These are phyloP conservation scores for Hyaloperonospora brassicae DNA, from an alignment of 352 stramenopile genomes.

Conservation along the genomic window DNA sequence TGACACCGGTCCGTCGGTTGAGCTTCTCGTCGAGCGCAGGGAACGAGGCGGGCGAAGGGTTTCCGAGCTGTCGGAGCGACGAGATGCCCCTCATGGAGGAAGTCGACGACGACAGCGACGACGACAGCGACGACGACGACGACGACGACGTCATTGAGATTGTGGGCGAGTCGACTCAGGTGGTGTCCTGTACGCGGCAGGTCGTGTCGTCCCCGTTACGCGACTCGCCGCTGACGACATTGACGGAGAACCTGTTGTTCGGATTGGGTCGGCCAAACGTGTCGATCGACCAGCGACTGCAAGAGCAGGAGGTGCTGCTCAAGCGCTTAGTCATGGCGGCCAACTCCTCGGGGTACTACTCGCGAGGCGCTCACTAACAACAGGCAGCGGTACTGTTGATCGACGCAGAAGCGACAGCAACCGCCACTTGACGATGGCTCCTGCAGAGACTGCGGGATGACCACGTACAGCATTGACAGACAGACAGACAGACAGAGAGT, in stretches of 20 bases:
- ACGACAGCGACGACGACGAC: constrained; percentile 10
- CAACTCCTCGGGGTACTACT: constrained; percentile 28
- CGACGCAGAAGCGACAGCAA: too few species aligned
- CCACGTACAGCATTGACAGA: too few species aligned
- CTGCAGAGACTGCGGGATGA: too few species aligned
- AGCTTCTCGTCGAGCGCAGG: constrained; percentile 11
- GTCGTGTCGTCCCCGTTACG: constrained; percentile 27
- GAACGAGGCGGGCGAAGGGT: constrained; percentile 5
- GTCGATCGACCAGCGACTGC: constrained; percentile 30
- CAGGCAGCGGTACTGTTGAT: too few species aligned
- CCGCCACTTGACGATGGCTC: too few species aligned
- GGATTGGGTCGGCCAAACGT: constrained; percentile 16
- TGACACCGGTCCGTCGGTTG: constrained; percentile 18
- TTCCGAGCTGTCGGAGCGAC: constrained; percentile 15
- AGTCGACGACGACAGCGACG: constrained; percentile 9
- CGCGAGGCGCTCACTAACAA: constrained; percentile 4
- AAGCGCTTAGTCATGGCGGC: constrained; percentile 31
- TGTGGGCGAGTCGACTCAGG: constrained; percentile 14
- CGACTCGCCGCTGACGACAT: constrained; percentile 12
- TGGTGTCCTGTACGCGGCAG: constrained; percentile 22
- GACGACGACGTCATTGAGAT: constrained; percentile 24
- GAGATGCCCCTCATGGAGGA: constrained; percentile 25
- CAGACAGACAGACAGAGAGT: too few species aligned
- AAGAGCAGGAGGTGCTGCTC: constrained; percentile 30
- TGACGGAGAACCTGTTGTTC: constrained; percentile 23